These are phyloP conservation scores for Miscanthus sacchariflorus DNA, from an alignment of 202 grass and related monocot genomes.

Conservation along the genomic window DNA sequence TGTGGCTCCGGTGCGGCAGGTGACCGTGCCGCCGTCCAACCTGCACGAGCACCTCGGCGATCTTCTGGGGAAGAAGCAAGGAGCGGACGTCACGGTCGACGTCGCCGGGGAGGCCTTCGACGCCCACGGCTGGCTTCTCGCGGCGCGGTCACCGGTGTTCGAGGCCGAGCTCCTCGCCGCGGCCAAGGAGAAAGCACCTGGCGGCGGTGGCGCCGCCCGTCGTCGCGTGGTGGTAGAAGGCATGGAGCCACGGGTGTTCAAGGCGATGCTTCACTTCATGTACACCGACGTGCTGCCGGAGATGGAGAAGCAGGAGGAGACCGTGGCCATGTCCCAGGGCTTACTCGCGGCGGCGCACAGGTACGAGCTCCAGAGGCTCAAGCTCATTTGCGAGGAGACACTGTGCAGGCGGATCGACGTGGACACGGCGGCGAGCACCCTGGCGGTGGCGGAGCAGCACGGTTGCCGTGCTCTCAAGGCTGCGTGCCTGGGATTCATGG, in stretches of 20 bases:
- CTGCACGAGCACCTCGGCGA: not conserved
- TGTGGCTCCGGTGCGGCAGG: not conserved
- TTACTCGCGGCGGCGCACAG: not conserved
- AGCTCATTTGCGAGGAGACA: conserved; percentile 16
- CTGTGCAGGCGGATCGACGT: not conserved
- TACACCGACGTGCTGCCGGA: conserved; percentile 25
- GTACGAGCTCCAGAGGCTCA: not conserved
- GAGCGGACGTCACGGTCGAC: not conserved
- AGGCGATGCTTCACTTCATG: not conserved
- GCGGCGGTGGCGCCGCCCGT: too few species aligned
- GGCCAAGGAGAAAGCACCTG: not conserved
- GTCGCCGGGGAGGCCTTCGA: not conserved
- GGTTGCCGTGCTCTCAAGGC: not conserved
- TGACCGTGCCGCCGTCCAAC: not conserved
- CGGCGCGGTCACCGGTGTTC: not conserved
- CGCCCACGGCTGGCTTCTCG: conserved; percentile 26
- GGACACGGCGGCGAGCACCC: not conserved
- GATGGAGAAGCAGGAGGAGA: not conserved
- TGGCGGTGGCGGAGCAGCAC: not conserved
- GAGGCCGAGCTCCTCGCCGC: conserved; percentile 10
- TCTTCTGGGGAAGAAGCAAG: not conserved
- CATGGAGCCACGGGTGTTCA: not conserved
- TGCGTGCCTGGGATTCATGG: not conserved
- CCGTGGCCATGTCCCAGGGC: not conserved
- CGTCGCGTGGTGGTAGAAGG: not conserved